Conservation (phyloP, 768 basidiomycete genomes). For the Podaxis sp. region DNA sequence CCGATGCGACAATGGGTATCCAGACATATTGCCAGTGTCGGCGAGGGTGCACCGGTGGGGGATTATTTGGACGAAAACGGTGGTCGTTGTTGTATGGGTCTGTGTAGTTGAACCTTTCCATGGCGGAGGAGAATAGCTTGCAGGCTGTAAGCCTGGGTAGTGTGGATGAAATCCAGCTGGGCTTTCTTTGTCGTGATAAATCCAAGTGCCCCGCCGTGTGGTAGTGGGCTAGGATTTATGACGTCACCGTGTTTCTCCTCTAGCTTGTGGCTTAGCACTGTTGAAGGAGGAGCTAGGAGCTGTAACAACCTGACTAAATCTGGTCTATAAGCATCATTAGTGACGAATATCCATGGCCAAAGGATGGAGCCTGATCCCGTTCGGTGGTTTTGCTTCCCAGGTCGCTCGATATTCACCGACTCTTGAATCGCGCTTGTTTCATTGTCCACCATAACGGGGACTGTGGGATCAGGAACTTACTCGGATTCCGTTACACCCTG, state of each 20-base stretch:
- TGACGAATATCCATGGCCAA: neutral
- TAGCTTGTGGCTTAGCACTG: too few relatives aligned
- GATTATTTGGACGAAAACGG: neutral
- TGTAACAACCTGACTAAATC: neutral
- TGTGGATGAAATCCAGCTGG: neutral
- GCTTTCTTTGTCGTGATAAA: neutral
- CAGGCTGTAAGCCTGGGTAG: neutral
- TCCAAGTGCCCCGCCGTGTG: neutral
- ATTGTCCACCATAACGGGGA: too few relatives aligned
- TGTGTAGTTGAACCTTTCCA: neutral
- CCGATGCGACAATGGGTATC: constrained; percentile 55
- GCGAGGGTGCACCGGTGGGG: constrained; percentile 5
- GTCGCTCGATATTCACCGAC: neutral
- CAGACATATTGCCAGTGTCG: constrained; percentile 59
- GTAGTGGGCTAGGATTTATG: neutral
- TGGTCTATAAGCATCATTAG: neutral
- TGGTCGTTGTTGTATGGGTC: neutral
- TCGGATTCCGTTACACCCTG: neutral
- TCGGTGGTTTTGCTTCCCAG: neutral
- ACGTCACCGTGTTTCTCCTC: neutral
- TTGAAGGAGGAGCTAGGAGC: too few relatives aligned
- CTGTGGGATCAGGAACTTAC: too few relatives aligned
- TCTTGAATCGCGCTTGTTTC: too few relatives aligned
- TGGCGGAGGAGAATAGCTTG: neutral
- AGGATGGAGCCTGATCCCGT: neutral